Evolutionary conservation across 1,284 basidiomycete genomes (phyloP), one percentile per base, ranked within the genome.

Genomic region (Sporisorium iseilematis-ciliati): DNA sequence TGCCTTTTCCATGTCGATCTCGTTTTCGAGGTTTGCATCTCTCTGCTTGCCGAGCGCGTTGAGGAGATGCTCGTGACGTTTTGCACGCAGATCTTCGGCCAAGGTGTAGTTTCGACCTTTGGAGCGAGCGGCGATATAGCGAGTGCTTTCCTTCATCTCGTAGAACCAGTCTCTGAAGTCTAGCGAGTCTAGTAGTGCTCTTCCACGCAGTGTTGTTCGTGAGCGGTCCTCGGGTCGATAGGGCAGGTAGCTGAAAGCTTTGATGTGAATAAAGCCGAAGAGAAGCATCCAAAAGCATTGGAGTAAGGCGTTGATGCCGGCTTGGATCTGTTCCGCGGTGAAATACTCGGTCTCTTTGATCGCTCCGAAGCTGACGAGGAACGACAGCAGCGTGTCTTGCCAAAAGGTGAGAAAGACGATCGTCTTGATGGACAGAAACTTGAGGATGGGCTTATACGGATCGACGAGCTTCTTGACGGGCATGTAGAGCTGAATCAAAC

Each of bases 401-500:
- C 92, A 93, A 80, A 93, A 93, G 14, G 91, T 92, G 41, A 93
- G 86, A 82, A 93, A 92, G 0, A 92, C 91, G 63, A 92, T 90
- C 59, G 91, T 89, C 82, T 92, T 92, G 82, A 92, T 87, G 7
- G 91, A 88, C 78, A 92, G 60, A 42, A 77, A 80, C 80, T 92
- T 92, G 45, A 93, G 86, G 18, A 93, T 83, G 2, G 92, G 92
- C 49, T 88, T 88, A 64, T 90, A 89, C 0, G 89, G 89, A 14
- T 88, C 87, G 33, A 93, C 87, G 53, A 90, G 86, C 20, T 85
- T 85, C 5, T 89, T 85, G 11, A 93, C 88, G 1, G 89, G 86
- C 20, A 92, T 77, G 80, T 92, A 93, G 21, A 93, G 86, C 82
- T 92, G 91, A n/a, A 93, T 86, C 55, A 93, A 86, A 79, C 91